Percentiles rank a stretch among this genome's conserved stretches.
These are phyloP conservation scores for Zostera marina DNA, from an alignment of 116 monocot species.

Conservation along the genomic window DNA sequence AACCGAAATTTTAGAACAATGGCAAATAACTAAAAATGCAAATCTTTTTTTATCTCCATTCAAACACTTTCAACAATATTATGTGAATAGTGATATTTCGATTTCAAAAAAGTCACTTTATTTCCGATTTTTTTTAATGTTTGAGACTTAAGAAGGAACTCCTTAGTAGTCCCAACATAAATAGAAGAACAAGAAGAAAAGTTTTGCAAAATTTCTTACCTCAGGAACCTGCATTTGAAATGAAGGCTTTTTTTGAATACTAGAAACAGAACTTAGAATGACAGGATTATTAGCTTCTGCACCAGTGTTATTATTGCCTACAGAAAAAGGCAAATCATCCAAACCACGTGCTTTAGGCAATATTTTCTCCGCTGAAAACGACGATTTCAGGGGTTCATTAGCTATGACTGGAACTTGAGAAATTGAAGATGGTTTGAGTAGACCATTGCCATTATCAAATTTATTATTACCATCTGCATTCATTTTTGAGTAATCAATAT, in stretches of 20 bases:
- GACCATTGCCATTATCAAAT: background rate
- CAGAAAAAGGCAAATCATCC: background rate
- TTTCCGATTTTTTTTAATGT: no score
- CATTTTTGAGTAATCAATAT: slow-evolving; percentile 17
- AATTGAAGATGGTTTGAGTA: background rate
- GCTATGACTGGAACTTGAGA: slow-evolving; percentile 11
- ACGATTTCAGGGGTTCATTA: slow-evolving; percentile 7
- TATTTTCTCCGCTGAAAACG: slow-evolving; percentile 11
- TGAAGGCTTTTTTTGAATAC: slow-evolving; percentile 16
- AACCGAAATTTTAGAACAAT: slow-evolving; percentile 1
- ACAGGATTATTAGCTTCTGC: slow-evolving; percentile 3
- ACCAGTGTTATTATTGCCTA: background rate
- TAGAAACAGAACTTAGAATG: slow-evolving; percentile 4
- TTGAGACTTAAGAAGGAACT: background rate
- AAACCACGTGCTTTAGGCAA: slow-evolving; percentile 6
- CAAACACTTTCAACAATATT: no score
- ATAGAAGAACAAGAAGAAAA: background rate
- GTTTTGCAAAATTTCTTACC: slow-evolving; percentile 20
- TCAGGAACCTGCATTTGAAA: slow-evolving; percentile 50
- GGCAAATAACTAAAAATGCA: no score
- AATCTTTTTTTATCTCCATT: background rate
- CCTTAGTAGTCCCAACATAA: background rate
- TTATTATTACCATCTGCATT: background rate
- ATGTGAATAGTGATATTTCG: no score
- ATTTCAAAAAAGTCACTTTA: no score